Conservation (phyloP, 768 basidiomycete species). For the Psilocybe cubensis region DNA sequence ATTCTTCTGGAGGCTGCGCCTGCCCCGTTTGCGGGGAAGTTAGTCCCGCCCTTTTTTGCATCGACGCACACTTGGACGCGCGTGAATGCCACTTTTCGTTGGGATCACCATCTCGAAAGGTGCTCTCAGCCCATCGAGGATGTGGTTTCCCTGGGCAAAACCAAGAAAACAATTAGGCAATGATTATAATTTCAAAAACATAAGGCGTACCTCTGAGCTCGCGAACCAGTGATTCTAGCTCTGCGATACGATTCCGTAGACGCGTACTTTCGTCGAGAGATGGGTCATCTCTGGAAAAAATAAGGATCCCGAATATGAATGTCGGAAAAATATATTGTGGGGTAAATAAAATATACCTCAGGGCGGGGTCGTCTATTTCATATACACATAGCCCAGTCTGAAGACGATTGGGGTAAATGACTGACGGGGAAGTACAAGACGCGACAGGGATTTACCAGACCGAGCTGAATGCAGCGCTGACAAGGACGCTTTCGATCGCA, state of each 20-base stretch:
- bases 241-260: slow-evolving; percentile 85
- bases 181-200: background rate
- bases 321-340: background rate
- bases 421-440: slow-evolving; percentile 10
- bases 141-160: slow-evolving; percentile 73
- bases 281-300: slow-evolving; percentile 72
- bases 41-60: slow-evolving; percentile 29
- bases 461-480: slow-evolving; percentile 87
- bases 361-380: slow-evolving; percentile 88
- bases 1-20: slow-evolving; percentile 37
- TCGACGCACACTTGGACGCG: slow-evolving; percentile 66
- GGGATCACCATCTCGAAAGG: slow-evolving; percentile 79
- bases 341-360: slow-evolving; percentile 49
- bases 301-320: slow-evolving; percentile 12
- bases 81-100: slow-evolving; percentile 89
- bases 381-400: slow-evolving; percentile 95
- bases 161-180: background rate
- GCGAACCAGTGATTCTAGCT: slow-evolving; percentile 89
- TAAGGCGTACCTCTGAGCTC: slow-evolving; percentile 72
- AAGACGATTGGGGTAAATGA: slow-evolving; percentile 12
- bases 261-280: slow-evolving; percentile 86
- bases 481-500: slow-evolving; percentile 94
- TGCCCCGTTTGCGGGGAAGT: slow-evolving; percentile 16
- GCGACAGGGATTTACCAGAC: slow-evolving; percentile 57
- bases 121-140: slow-evolving; percentile 83